These are phyloP conservation scores for Raffaelea albimanens DNA, from an alignment of 2,329 filamentous ascomycete genomes.

Conservation along the genomic window DNA sequence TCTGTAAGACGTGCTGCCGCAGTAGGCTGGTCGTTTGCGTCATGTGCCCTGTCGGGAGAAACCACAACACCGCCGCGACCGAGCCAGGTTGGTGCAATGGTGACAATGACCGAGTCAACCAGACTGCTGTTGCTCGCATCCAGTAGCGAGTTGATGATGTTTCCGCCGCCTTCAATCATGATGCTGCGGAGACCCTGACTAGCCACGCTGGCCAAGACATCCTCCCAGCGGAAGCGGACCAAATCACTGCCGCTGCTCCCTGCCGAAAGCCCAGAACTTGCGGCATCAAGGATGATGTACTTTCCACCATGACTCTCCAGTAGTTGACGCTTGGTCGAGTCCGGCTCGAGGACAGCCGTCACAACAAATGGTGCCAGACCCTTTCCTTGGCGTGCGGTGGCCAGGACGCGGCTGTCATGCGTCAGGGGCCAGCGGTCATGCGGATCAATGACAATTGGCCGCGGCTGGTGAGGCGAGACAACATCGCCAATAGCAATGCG, in stretches of 20 bases:
- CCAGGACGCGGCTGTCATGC: constrained; percentile 53
- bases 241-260: constrained; percentile 25
- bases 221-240: constrained; percentile 51
- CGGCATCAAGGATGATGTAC: constrained; percentile 30
- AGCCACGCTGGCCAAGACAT: constrained; percentile 50
- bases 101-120: constrained; percentile 69
- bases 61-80: constrained; percentile 74
- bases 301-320: constrained; percentile 43
- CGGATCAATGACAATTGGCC: constrained; percentile 77
- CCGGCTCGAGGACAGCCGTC: constrained; percentile 35
- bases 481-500: constrained; percentile 44
- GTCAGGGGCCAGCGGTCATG: constrained; percentile 60
- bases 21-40: constrained; percentile 38
- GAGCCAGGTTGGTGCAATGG: constrained; percentile 84
- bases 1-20: constrained; percentile 56
- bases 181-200: constrained; percentile 60
- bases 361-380: constrained; percentile 70
- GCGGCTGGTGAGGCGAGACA: constrained; percentile 48
- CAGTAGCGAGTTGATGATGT: constrained; percentile 76
- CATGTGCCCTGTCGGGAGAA: constrained; percentile 51
- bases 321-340: constrained; percentile 30
- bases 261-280: not conserved
- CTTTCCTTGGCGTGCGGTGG: constrained; percentile 50
- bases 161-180: constrained; percentile 86
- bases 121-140: constrained; percentile 48